phyloP scores from a whole-genome alignment of 179 eudicot genomes.

The Camellia oleifera region DNA sequence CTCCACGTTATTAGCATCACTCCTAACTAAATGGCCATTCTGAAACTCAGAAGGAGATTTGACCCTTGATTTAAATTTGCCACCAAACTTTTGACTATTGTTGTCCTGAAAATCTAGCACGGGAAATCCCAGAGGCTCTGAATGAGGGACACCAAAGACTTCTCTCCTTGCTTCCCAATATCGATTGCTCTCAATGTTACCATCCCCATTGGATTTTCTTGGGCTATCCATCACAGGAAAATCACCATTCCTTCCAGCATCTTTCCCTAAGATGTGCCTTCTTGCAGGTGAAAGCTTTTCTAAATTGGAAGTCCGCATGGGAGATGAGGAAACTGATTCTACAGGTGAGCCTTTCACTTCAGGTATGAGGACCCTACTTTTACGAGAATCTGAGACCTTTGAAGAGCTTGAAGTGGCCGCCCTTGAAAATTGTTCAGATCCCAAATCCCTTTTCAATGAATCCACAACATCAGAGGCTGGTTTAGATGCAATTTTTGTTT shows the following conservation, averaged over 20 bases:
- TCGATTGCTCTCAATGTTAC: slow-evolving; percentile 15
- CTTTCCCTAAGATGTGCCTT: slow-evolving; percentile 33
- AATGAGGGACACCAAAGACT: slow-evolving; percentile 19
- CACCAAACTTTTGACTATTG: slow-evolving; percentile 21
- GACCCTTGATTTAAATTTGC: slow-evolving; percentile 15
- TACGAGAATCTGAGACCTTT: slow-evolving; percentile 62
- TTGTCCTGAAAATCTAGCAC: slow-evolving; percentile 29
- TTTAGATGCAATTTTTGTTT: slow-evolving; percentile 14
- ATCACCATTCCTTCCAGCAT: slow-evolving; percentile 22
- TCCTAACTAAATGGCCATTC: slow-evolving; percentile 17
- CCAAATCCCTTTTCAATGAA: slow-evolving; percentile 45
- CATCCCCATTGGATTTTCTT: slow-evolving; percentile 25
- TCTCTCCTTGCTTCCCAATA: slow-evolving; percentile 22
- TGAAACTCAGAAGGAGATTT: slow-evolving; percentile 14
- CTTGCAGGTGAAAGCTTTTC: slow-evolving; percentile 37
- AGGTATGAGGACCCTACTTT: slow-evolving; percentile 39
- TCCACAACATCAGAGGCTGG: slow-evolving; percentile 27
- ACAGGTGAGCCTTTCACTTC: slow-evolving; percentile 81
- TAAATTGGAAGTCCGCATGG: slow-evolving; percentile 44
- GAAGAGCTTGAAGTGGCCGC: slow-evolving; percentile 63
- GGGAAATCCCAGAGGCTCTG: slow-evolving; percentile 23
- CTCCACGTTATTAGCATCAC: slow-evolving; percentile 11
- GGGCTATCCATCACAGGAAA: slow-evolving; percentile 16
- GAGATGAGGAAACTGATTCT: slow-evolving; percentile 95
- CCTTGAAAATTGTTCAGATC: slow-evolving; percentile 33